Base-by-base conservation (phyloP, 805 yeast genomes). In the Ogataea kodamae region DNA sequence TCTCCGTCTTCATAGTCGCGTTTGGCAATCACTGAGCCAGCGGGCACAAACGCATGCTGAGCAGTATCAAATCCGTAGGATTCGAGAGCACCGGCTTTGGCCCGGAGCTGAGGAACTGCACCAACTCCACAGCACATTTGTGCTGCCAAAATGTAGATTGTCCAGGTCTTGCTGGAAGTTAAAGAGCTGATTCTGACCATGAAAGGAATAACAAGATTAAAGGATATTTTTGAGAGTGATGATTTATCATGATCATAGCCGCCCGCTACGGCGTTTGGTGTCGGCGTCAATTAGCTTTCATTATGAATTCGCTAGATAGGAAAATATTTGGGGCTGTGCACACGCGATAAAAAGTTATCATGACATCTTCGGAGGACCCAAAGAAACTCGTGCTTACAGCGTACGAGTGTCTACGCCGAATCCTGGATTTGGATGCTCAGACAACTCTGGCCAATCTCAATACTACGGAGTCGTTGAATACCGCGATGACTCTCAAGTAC, bases 401-500 rank as follows among this genome's bases (percentile, higher is more conserved):
- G 5, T 49, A 50, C 33, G 51, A 49, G 17, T 59, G 64, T 28
- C 33, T 68, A 11, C 54, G 56, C 28, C 56, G 43, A 20, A 55
- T 68, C 8, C 38, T 59, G 5, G 55, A 48, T 8, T 53, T 64
- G 14, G 63, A 59, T 24, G 57, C 64, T 4, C 57, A 57, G 35
- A 53, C 57, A 2, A 48, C 65, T 0, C 48, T 66, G 3, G 48
- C 55, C 25, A 63, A 75, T 40, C 56, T 78, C 47, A 72, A 68
- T 43, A 53, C 73, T 9, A 43, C 77, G 19, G 74, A 73, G 35
- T 72, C 75, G 42, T 54, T 74, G 37, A 78, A 78, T 48, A 77
- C 80, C n/a, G 65, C 73, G 33, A 72, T 76, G 28, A 70, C 78
- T 1, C 55, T 76, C 41, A 72, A 71, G 46, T 74, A 72, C 33